Base-by-base conservation (phyloP, 371 early-diverging fungal genomes). In the Mortierella sp. region DNA sequence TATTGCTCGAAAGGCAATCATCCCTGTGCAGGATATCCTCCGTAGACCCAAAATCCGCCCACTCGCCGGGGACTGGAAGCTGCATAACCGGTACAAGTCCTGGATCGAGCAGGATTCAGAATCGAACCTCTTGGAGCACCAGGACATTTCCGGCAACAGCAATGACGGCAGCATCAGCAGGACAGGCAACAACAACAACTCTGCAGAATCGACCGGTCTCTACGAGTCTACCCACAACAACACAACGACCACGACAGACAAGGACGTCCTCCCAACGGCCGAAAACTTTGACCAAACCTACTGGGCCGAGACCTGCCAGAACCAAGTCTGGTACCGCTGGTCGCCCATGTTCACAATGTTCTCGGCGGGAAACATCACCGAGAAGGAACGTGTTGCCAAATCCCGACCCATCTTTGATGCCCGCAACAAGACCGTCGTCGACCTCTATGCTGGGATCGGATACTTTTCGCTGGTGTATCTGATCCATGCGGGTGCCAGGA, bases 321-420 rank as follows among this genome's bases (percentile, higher is more conserved):
- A 88, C 61, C 76, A 79, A 14, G 73, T 88, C 50, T 76, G 68
- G 65, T 88, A 88, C 73, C 19, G 29, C 10, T 88, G 88, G 88
- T 66, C 86, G 24, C 88, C 88, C 34, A 71, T 85, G 74, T 81
- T 80, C 52, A 88, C 88, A 61, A 88, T 88, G 88, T 88, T 88
- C 71, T 85, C 80, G 0, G 77, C 85, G 2, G 88, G 88, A 37
- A 88, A 88, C 37, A 88, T 88, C 64, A 79, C 85, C 4, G 88
- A 88, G 50, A 87, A 87, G 66, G 77, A 79, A 41, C 75, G 88
- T 10, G 73, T 87, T 31, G 80, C 86, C 4, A 63, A 79, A 31
- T 76, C 79, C 37, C 72, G 76, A 31, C 77, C 85, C 0, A 66
- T 79, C n/a, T 87, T 79, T 70, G 76, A 78, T 44, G 74, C 76